Evolutionary conservation across 306 rosid genomes (phyloP), one percentile per base, ranked within the genome.

Genomic region (Crataegus laevigata): DNA sequence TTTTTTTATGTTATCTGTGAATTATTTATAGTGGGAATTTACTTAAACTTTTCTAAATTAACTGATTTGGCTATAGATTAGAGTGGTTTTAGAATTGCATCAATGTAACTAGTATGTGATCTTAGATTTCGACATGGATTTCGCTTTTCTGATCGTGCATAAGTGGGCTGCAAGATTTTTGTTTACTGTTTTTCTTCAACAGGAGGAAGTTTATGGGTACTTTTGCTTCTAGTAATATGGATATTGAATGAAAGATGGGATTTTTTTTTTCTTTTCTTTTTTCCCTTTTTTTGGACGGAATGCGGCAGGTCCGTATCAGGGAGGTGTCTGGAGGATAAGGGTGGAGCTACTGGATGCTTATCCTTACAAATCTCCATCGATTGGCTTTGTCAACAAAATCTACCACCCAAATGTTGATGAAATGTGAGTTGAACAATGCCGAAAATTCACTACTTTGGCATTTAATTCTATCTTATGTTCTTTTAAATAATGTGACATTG

Each of bases 401-500:
- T 93, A 81, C 80, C 98, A 93, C 85, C 98, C 98, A 79, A 93
- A 93, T 88, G 91, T 93, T 50, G 98, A 93, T 86, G 97, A 91
- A 81, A 74, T 82, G 98, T 93, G 91, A 91, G 97, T 86, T 77
- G 34, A 4, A 19, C 25, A 17, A 66, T 70, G 59, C 61, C 67
- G 38, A 72, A 65, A 28, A 58, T 61, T 60, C 68, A 6, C 17
- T 74, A 29, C 63, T 65, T 70, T 73, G 65, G 69, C 73, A 51
- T 36, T 34, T 45, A 80, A 69, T 36, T 29, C 19, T 64, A 17
- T 36, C 65, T 54, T 60, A 34, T 59, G 65, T 42, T 78, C 26
- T 55, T 8, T 1, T 55, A 55, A 22, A 75, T 36, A 40, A 40
- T 18, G n/a, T 52, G 34, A 21, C 67, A 57, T 58, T 71, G 68